Conservation (phyloP, 2,329 filamentous ascomycete genomes). For the Verticillium tricorpus region DNA sequence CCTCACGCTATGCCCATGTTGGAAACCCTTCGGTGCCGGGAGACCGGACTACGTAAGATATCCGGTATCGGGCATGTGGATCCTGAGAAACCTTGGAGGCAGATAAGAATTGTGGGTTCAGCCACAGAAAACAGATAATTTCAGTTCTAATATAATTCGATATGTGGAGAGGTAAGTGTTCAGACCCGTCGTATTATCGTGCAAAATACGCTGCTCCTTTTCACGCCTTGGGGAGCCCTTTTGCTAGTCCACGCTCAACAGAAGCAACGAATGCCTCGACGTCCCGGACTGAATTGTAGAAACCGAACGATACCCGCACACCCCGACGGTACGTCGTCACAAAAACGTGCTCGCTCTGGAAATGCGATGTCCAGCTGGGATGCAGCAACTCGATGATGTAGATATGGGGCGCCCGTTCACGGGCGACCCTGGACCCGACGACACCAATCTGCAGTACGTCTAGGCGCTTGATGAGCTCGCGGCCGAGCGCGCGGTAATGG, state of each 20-base stretch:
- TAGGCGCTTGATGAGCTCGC: slow-evolving; percentile 8
- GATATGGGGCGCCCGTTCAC: slow-evolving; percentile 20
- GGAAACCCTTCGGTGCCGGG: no score
- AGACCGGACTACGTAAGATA: no score
- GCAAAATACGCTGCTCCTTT: no score
- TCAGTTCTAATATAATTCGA: no score
- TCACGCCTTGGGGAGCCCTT: neutral
- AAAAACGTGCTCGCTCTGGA: slow-evolving; percentile 11
- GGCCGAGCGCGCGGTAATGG: slow-evolving; percentile 5
- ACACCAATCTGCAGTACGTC: slow-evolving; percentile 15
- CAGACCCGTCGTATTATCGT: no score
- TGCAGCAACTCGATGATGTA: slow-evolving; percentile 19
- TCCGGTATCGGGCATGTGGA: no score
- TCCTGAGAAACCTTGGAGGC: no score
- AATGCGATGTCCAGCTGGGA: slow-evolving; percentile 14
- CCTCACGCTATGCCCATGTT: no score
- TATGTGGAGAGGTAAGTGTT: no score
- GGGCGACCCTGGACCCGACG: slow-evolving; percentile 13
- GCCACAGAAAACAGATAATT: no score
- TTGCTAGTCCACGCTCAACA: neutral
- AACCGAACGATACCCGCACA: slow-evolving; percentile 20
- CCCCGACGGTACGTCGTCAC: slow-evolving; percentile 19
- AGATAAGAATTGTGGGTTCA: no score
- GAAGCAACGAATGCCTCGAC: slow-evolving; percentile 4
- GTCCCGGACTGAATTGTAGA: slow-evolving; percentile 17